These are phyloP conservation scores for Leccinum subfulvum DNA, from an alignment of 1,284 basidiomycete genomes.

Conservation along the genomic window DNA sequence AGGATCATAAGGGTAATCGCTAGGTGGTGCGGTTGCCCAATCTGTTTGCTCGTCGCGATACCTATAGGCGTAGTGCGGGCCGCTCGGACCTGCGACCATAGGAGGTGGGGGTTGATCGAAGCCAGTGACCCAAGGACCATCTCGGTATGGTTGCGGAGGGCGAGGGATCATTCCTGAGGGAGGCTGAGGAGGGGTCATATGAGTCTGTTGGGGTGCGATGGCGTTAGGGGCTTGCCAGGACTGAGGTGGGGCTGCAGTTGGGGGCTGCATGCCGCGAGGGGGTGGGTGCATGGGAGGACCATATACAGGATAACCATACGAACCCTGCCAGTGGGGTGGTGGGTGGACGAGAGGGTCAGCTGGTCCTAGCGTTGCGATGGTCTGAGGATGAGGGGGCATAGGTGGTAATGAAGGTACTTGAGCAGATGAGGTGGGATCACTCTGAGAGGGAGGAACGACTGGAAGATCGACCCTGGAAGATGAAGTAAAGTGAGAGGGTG, in stretches of 20 bases:
- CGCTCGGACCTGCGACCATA: conserved; percentile 42
- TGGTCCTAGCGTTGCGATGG: conserved; percentile 30
- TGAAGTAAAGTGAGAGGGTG: conserved; percentile 7
- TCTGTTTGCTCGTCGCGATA: conserved; percentile 56
- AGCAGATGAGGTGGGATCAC: conserved; percentile 24
- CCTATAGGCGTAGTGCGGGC: conserved; percentile 51
- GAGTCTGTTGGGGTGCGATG: conserved; percentile 65
- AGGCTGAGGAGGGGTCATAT: conserved; percentile 46
- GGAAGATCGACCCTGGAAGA: conserved; percentile 32
- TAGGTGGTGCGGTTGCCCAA: conserved; percentile 44
- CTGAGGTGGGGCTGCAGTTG: conserved; percentile 49
- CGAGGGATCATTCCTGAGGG: conserved; percentile 47
- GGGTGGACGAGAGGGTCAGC: conserved; percentile 33
- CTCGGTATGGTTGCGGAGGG: conserved; percentile 44
- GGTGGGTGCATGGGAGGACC: conserved; percentile 40
- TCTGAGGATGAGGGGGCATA: conserved; percentile 31
- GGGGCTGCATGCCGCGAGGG: conserved; percentile 45
- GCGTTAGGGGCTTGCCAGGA: conserved; percentile 60
- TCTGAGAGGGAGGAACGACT: conserved; percentile 35
- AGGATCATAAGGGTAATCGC: conserved; percentile 56
- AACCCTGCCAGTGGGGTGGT: conserved; percentile 30
- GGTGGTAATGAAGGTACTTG: conserved; percentile 30
- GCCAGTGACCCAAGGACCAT: conserved; percentile 48
- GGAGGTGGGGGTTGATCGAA: conserved; percentile 46
- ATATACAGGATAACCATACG: conserved; percentile 51